Evolutionary conservation across 2,329 filamentous ascomycete genomes (phyloP).

Genomic region (Ophiostoma piceae): DNA sequence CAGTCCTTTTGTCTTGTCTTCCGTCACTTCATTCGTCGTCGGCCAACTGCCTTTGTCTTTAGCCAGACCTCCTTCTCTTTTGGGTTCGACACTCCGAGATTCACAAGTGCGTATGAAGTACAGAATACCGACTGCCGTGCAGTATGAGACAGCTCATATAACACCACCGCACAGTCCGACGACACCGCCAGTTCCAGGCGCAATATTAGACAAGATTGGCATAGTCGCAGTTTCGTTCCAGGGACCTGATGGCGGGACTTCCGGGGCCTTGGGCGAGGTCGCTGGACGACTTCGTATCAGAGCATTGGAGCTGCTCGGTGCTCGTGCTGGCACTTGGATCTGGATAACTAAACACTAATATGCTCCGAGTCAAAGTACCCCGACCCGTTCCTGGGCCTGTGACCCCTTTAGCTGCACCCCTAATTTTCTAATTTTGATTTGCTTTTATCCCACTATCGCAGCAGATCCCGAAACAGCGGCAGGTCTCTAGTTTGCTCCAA

Average conservation of each 20-base stretch:
- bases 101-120: not conserved
- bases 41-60: not conserved
- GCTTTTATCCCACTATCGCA: conserved; percentile 4
- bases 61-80: conserved; percentile 3
- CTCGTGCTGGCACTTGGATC: not conserved
- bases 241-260: not conserved
- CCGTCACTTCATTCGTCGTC: not conserved
- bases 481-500: not conserved
- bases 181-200: conserved; percentile 4
- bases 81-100: not conserved
- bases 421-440: conserved; percentile 5
- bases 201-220: conserved; percentile 1
- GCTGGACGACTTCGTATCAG: not conserved
- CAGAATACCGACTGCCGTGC: no score
- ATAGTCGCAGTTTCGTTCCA: not conserved
- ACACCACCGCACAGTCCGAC: not conserved
- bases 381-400: not conserved
- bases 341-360: not conserved
- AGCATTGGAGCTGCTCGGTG: not conserved
- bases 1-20: not conserved
- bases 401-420: conserved; percentile 1
- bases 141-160: not conserved
- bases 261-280: not conserved
- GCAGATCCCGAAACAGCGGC: not conserved
- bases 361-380: not conserved